Evolutionary conservation across 78 protist genomes (phyloP).

Genomic region (Blattamonas nauphoetae): DNA sequence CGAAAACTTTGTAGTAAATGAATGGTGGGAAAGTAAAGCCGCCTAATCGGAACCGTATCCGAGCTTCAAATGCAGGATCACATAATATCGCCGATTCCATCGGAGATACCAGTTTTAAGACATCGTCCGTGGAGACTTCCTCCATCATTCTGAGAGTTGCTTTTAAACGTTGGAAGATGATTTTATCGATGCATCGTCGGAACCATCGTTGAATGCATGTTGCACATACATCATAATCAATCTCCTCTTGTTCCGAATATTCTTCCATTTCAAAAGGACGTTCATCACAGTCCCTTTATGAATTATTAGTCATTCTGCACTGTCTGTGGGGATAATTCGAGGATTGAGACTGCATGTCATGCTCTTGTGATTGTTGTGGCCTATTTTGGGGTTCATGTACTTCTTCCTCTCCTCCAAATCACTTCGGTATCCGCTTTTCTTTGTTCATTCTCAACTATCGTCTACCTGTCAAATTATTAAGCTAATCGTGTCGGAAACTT

Average conservation of each 20-base stretch:
- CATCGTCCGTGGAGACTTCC: neutral
- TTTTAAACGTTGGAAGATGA: neutral
- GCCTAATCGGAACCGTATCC: neutral
- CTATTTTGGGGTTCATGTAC: no score
- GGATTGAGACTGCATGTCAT: no score
- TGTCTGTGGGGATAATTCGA: no score
- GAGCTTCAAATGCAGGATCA: neutral
- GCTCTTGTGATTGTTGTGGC: no score
- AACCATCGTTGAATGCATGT: neutral
- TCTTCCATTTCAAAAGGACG: neutral
- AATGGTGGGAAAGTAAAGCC: neutral
- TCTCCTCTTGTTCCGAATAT: neutral
- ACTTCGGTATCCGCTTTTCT: no score
- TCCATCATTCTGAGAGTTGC: neutral
- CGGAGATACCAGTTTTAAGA: neutral
- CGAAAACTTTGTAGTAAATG: neutral
- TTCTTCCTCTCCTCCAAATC: no score
- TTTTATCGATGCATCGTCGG: neutral
- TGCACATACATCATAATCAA: slow-evolving; percentile 10
- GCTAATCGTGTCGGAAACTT: no score
- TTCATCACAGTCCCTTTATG: neutral
- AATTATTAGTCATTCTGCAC: no score
- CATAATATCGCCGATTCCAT: neutral
- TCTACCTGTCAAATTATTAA: no score
- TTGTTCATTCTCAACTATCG: no score